A percentile compares a stretch with the other conserved stretches of the same genome.
Conservation (phyloP, 225 moss, liverwort and hornwort species). For the Ulota crispa region DNA sequence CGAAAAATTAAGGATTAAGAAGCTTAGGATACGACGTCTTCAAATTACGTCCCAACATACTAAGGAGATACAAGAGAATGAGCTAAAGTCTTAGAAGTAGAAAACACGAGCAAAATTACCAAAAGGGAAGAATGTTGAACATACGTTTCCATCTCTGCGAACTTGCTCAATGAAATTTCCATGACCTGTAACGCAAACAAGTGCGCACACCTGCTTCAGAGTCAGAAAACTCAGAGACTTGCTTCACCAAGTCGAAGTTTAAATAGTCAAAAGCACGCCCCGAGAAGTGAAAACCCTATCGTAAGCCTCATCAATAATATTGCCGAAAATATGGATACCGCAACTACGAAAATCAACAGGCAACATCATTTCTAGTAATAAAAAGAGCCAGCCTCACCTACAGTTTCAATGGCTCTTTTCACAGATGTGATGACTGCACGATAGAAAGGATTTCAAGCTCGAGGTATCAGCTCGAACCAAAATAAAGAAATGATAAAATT, state of each 20-base stretch:
- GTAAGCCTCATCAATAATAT: background rate
- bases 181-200: constrained; percentile 50
- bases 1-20: background rate
- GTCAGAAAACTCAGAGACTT: constrained; percentile 20
- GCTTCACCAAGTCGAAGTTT: background rate
- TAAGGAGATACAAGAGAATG: background rate
- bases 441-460: background rate
- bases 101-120: constrained; percentile 29
- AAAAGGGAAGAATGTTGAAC: constrained; percentile 40
- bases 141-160: constrained; percentile 60
- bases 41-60: constrained; percentile 8
- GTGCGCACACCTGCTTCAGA: constrained; percentile 24
- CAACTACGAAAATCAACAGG: constrained; percentile 3
- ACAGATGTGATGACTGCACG: background rate
- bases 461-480: background rate
- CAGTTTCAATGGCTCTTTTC: background rate
- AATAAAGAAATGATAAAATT: background rate
- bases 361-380: background rate
- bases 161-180: constrained; percentile 54
- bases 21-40: background rate
- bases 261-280: background rate
- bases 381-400: background rate
- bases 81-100: background rate
- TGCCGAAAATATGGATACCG: background rate
- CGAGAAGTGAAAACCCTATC: background rate